These are phyloP conservation scores for Carnegiea gigantea DNA, from an alignment of 179 eudicot genomes.

Conservation along the genomic window DNA sequence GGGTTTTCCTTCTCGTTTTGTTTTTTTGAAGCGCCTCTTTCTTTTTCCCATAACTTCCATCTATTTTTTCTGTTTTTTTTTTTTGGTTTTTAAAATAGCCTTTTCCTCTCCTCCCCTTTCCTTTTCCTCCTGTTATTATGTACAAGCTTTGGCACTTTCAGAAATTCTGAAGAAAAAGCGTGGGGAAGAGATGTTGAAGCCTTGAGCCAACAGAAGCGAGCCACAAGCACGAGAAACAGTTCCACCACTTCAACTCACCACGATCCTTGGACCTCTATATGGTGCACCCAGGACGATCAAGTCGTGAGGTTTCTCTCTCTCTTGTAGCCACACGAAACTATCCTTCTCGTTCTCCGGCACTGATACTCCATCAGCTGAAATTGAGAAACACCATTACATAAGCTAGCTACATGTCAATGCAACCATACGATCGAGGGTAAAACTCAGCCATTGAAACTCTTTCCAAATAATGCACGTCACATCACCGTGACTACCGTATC, in stretches of 20 bases:
- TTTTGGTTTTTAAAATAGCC: not conserved
- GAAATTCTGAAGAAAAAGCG: not conserved
- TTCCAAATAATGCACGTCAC: not conserved
- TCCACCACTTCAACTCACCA: constrained; percentile 27
- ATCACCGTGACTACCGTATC: too few species aligned
- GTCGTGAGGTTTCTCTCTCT: constrained; percentile 54
- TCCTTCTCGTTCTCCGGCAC: constrained; percentile 44
- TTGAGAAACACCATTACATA: not conserved
- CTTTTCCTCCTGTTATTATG: not conserved
- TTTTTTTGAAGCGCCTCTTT: not conserved
- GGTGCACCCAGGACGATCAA: constrained; percentile 41
- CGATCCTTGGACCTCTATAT: constrained; percentile 65
- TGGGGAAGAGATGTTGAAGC: not conserved
- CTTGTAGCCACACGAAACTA: constrained; percentile 60
- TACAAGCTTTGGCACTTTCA: not conserved
- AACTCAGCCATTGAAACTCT: not conserved
- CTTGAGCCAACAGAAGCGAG: not conserved
- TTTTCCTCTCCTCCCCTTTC: not conserved
- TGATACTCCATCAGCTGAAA: constrained; percentile 37
- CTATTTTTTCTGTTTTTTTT: not conserved
- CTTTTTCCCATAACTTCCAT: not conserved
- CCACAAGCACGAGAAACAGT: too few species aligned
- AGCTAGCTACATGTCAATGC: not conserved
- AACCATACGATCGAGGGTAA: not conserved
- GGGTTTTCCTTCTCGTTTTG: too few species aligned